Evolutionary conservation across 2,329 filamentous ascomycete genomes (phyloP).

Genomic region (Colletotrichum sp.): DNA sequence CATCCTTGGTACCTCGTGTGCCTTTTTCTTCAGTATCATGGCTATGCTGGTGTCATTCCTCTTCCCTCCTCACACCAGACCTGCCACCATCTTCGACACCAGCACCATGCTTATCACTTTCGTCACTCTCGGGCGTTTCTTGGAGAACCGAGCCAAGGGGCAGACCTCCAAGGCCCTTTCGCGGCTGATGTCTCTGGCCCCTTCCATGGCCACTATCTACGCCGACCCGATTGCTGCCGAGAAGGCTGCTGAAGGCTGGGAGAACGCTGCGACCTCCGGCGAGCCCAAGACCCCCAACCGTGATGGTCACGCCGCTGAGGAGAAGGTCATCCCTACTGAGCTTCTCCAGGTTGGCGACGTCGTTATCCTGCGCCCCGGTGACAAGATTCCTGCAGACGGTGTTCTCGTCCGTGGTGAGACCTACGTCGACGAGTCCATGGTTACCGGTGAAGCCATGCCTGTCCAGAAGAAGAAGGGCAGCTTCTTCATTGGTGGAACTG

Average conservation of each 20-base stretch:
- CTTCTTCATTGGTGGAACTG: constrained; percentile 87
- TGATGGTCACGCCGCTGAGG: constrained; percentile 72
- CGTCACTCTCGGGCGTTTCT: constrained; percentile 85
- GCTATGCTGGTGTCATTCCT: constrained; percentile 85
- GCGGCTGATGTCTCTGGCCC: constrained; percentile 91
- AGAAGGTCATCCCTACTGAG: constrained; percentile 89
- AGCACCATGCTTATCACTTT: constrained; percentile 99
- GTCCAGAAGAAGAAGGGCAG: constrained; percentile 86
- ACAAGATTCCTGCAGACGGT: constrained; percentile 96
- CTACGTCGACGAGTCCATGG: constrained; percentile 97
- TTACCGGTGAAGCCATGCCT: constrained; percentile 95
- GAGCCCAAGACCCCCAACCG: constrained; percentile 50
- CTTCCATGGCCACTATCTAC: constrained; percentile 97
- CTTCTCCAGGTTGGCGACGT: constrained; percentile 93
- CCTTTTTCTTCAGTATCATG: constrained; percentile 93
- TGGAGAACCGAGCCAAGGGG: constrained; percentile 95
- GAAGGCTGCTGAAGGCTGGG: constrained; percentile 86
- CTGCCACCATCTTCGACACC: constrained; percentile 93
- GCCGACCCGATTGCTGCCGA: constrained; percentile 91
- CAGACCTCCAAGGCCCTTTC: constrained; percentile 95
- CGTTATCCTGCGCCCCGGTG: constrained; percentile 89
- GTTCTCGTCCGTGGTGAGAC: constrained; percentile 87
- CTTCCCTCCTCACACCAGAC: constrained; percentile 77
- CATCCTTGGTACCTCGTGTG: constrained; percentile 89
- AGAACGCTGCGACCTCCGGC: constrained; percentile 42